These are phyloP conservation scores for Blastocystis sp. DNA, from an alignment of 352 stramenopile species.

Conservation along the genomic window DNA sequence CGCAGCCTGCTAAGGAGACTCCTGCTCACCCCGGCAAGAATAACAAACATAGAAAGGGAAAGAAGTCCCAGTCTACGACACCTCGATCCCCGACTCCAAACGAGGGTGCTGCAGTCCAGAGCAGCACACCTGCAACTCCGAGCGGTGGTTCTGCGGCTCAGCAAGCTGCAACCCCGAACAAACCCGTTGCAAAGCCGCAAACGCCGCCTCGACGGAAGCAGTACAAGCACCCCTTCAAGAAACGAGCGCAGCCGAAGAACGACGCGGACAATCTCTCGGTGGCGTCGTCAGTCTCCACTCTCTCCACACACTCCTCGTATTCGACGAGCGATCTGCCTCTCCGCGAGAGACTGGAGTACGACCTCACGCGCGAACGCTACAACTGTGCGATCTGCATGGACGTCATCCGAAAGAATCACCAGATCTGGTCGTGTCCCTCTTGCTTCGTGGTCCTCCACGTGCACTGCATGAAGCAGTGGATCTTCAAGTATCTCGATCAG, in stretches of 20 bases:
- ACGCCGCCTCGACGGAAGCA: neutral
- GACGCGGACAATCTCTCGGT: neutral
- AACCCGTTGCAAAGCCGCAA: neutral
- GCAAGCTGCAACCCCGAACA: neutral
- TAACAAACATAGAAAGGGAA: neutral
- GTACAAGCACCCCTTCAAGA: neutral
- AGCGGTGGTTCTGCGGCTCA: neutral
- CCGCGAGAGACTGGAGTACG: constrained; percentile 25
- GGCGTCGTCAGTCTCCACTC: neutral
- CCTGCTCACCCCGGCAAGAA: neutral
- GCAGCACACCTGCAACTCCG: neutral
- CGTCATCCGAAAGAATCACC: neutral
- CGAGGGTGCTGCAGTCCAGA: neutral
- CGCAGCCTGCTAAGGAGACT: neutral
- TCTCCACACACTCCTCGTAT: neutral
- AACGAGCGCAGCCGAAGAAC: neutral
- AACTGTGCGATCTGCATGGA: constrained; percentile 57
- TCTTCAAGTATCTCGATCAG: constrained; percentile 42
- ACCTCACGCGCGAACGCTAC: constrained; percentile 9
- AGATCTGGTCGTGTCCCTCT: constrained; percentile 37
- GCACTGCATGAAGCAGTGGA: constrained; percentile 57
- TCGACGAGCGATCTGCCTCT: constrained; percentile 19
- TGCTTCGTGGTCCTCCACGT: constrained; percentile 47
- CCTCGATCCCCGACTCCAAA: neutral
- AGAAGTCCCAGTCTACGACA: neutral